These are phyloP conservation scores for Candida glucosophila DNA, from an alignment of 1,139 yeast species.

Conservation along the genomic window DNA sequence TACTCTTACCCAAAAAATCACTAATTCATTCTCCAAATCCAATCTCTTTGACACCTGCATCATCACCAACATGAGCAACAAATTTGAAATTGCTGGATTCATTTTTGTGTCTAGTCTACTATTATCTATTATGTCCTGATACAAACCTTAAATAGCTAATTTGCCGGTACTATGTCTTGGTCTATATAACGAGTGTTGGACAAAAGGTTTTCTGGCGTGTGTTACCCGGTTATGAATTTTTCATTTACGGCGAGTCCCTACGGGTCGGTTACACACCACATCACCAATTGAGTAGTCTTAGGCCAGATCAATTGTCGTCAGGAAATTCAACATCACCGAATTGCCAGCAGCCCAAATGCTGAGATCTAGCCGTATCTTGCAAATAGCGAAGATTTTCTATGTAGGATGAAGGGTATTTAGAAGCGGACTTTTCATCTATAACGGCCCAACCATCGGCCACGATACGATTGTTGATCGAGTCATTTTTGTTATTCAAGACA, in stretches of 20 bases:
- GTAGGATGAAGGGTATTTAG: slow-evolving; percentile 19
- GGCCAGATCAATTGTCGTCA: too few species aligned
- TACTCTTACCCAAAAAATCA: slow-evolving; percentile 68
- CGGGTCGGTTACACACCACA: too few species aligned
- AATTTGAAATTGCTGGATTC: slow-evolving; percentile 84
- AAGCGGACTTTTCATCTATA: slow-evolving; percentile 39
- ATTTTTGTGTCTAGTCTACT: too few species aligned
- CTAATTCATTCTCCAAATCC: slow-evolving; percentile 80
- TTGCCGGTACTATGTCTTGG: too few species aligned
- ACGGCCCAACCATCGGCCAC: slow-evolving; percentile 61
- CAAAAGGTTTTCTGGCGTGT: too few species aligned
- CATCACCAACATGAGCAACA: slow-evolving; percentile 89
- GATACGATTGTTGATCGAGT: slow-evolving; percentile 56
- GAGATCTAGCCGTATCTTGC: slow-evolving; percentile 41
- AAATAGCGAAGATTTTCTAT: slow-evolving; percentile 32
- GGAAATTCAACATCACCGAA: slow-evolving; percentile 69
- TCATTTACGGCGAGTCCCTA: too few species aligned
- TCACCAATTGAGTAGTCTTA: too few species aligned
- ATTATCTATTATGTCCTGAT: too few species aligned
- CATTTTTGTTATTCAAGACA: slow-evolving; percentile 47
- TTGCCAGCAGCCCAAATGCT: slow-evolving; percentile 70
- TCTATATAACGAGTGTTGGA: too few species aligned
- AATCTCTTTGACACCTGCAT: slow-evolving; percentile 91
- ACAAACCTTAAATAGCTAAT: too few species aligned
- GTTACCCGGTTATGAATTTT: too few species aligned